These are phyloP conservation scores for Penicillium verrucosum DNA, from an alignment of 2,329 filamentous ascomycete genomes.

Conservation along the genomic window DNA sequence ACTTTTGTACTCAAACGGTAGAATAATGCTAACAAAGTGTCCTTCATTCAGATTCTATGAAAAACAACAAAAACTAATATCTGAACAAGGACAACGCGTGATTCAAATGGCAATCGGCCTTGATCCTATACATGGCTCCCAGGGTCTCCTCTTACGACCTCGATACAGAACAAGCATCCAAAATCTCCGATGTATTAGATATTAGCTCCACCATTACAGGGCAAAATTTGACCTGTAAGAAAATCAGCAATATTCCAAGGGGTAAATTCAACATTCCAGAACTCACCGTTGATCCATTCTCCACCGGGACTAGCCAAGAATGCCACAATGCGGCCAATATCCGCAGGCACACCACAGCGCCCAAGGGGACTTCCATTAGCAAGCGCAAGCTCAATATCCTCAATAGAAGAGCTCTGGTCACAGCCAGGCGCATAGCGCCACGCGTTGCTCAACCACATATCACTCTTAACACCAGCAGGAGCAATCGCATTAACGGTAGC, in stretches of 20 bases:
- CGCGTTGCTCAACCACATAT: conserved; percentile 71
- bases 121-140: background rate
- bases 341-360: conserved; percentile 56
- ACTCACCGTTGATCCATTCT: conserved; percentile 63
- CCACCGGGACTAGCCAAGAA: conserved; percentile 57
- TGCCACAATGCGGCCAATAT: conserved; percentile 58
- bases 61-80: background rate
- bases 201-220: conserved; percentile 25
- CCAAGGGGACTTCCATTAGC: conserved; percentile 58
- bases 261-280: background rate
- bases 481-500: conserved; percentile 30
- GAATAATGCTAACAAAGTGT: background rate
- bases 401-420: conserved; percentile 38
- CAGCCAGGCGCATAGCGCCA: conserved; percentile 62
- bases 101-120: background rate
- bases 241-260: conserved; percentile 1
- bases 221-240: conserved; percentile 22
- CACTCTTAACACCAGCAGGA: conserved; percentile 37
- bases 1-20: background rate
- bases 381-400: conserved; percentile 55
- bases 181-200: conserved; percentile 11
- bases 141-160: background rate
- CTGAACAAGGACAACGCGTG: background rate
- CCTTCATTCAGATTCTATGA: background rate
- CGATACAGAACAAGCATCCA: background rate